Base-by-base conservation (phyloP, 257 asterid species). In the Craterostigma plantagineum region DNA sequence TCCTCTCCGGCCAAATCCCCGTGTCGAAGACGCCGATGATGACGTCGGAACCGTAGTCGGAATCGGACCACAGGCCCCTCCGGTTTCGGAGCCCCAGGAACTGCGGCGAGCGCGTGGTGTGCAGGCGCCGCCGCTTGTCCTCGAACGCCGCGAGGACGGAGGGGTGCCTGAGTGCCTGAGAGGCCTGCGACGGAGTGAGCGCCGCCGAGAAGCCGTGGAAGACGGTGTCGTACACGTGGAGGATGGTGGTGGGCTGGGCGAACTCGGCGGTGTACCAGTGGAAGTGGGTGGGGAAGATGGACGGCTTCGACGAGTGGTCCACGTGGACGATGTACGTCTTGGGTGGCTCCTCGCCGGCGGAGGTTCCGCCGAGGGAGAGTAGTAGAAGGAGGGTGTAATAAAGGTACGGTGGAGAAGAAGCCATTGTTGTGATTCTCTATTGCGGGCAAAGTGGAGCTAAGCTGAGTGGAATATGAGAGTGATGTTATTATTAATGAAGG, bases 51-150 rank as follows among this genome's bases (percentile, higher is more conserved):
- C 99, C 99, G 10, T 83, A 90, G 50, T 90, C 95, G 0, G 99
- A 79, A 9, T 77, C 91, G 14, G 91, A 83, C 99, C 95, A 90
- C 6, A 90, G 56, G 0, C 99, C 99, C n/a, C 73, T 74, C 79
- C 5, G 92, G 64, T 10, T 36, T 3, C 14, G 11, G 14, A 90
- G 72, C 11, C 99, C 99, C 1, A 90, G 77, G 58, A 90, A 90
- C 62, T 83, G 95, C 48, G 99, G 99, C 33, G 99, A 90, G 34
- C 99, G 69, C 0, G 99, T 90, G 10, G 99, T 90, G 58, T 90
- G 99, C 38, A 83, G 92, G 7, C 71, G 64, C 0, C 99, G 78
- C 46, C 91, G 78, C 46, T 69, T 75, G 73, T 90, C 99, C 33
- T 73, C 84, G 43, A 90, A 70, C 0, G 83, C 66, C 9, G 94